phyloP scores from a whole-genome alignment of 345 rosid species.

The Lepidium didymum region DNA sequence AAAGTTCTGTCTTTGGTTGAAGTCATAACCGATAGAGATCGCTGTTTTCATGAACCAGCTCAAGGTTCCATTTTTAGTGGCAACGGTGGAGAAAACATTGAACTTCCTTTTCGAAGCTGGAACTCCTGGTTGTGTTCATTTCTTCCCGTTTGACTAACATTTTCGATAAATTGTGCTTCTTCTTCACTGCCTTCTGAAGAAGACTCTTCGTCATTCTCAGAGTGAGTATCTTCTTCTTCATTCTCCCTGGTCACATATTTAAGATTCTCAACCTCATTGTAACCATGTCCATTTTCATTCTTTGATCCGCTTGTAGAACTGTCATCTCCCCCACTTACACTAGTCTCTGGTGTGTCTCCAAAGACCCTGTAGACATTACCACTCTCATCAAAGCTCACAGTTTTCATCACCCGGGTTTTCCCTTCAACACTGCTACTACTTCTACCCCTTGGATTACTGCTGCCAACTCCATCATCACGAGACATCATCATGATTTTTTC shows the following conservation, averaged over 20 bases:
- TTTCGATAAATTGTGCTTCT: conserved; percentile 3
- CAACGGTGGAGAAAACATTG: conserved; percentile 46
- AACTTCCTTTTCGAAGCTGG: conserved; percentile 26
- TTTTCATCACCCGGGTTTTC: conserved; percentile 10
- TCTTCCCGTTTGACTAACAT: background rate
- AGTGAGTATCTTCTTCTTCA: conserved; percentile 18
- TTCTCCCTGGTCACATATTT: conserved; percentile 24
- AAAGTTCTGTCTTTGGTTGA: background rate
- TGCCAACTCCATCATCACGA: background rate
- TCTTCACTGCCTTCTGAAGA: conserved; percentile 30
- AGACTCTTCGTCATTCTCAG: conserved; percentile 12
- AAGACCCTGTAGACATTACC: conserved; percentile 28
- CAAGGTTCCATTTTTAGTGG: conserved; percentile 64
- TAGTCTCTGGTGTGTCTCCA: conserved; percentile 32
- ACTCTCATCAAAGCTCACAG: conserved; percentile 28
- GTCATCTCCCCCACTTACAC: conserved; percentile 33
- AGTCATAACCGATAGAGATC: background rate
- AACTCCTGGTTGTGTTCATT: conserved; percentile 1
- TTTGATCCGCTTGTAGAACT: conserved; percentile 32
- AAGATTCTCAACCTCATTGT: conserved; percentile 22
- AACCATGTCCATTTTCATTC: conserved; percentile 28
- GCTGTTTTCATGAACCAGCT: conserved; percentile 12
- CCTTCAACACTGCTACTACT: conserved; percentile 1
- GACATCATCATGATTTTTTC: background rate
- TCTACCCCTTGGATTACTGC: background rate